Base-by-base conservation (phyloP, 2,329 filamentous ascomycete genomes). In the Laburnicola sp. region DNA sequence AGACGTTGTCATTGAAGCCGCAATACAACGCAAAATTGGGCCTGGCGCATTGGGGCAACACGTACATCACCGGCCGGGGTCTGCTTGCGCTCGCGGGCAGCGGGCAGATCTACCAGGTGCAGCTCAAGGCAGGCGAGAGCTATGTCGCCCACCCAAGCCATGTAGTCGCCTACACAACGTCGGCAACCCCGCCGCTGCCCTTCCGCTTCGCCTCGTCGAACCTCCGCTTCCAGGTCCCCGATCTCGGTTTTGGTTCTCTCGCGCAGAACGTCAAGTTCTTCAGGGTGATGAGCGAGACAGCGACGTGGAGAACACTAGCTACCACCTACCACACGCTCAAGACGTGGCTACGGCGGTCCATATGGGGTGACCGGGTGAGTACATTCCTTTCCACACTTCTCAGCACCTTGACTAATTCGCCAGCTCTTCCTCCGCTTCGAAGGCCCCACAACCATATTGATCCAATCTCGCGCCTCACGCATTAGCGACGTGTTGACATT, bases 121-220 rank as follows among this genome's bases (percentile, higher is more conserved):
- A 85, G 2, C 76, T 99, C 45, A 86, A 84, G 52, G 84, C 87
- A 25, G 91, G 89, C 16, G 94, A 99, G 70, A 88, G 94, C 71
- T 93, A 97, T 62, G 86, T 96, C 47, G 90, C 89, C 2, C 92
- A 97, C 71, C 93, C 94, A 28, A 84, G 88, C 60, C 91, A 96
- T 70, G 86, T 99, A 3, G 85, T 97, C 10, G 94, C 94, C 22
- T 99, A 99, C 75, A 87, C 88, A 3, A 82, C 94, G 42, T 86
- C 84, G 45, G 82, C 85, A 50, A 82, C 85, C 48, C 82, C 85
- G 6, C 94, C 94, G 5, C 79, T 85, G 34, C 91, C 93, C 3
- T 97, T 96, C 78, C 86, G 93, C 36, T 89, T 99, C 74, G 91
- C 88, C 73, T 88, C 89, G 2, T 88, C 85, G 34, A 81, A 78